Conservation (phyloP, 2,329 filamentous ascomycete species). For the Colletotrichum limetticola region DNA sequence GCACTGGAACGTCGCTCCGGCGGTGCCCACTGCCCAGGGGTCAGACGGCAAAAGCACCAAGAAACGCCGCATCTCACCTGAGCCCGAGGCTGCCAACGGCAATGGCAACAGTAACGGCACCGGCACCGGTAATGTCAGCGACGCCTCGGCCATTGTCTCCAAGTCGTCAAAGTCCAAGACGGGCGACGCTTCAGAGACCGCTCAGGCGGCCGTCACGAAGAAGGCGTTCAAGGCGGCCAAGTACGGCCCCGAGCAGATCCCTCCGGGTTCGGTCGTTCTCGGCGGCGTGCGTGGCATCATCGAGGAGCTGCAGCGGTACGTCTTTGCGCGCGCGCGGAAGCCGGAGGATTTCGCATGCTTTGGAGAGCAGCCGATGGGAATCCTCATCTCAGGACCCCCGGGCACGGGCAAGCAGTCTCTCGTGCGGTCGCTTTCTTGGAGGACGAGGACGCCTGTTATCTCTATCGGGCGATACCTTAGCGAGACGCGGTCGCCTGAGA, state of each 20-base stretch:
- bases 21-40: constrained; percentile 26
- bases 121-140: constrained; percentile 20
- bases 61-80: constrained; percentile 36
- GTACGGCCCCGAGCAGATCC: constrained; percentile 33
- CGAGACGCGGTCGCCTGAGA: constrained; percentile 46
- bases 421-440: constrained; percentile 77
- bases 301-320: constrained; percentile 14
- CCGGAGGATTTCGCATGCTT: constrained; percentile 22
- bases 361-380: constrained; percentile 64
- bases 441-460: constrained; percentile 79
- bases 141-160: constrained; percentile 22
- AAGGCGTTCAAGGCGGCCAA: constrained; percentile 32
- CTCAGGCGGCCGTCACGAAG: not conserved
- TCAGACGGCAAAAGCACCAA: constrained; percentile 38
- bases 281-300: constrained; percentile 17
- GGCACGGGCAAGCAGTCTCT: constrained; percentile 86
- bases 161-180: constrained; percentile 16
- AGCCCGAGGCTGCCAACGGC: constrained; percentile 30
- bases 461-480: constrained; percentile 54
- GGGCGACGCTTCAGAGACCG: not conserved
- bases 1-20: constrained; percentile 46
- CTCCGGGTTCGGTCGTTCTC: constrained; percentile 28
- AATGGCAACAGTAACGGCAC: constrained; percentile 2
- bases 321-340: constrained; percentile 21
- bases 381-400: constrained; percentile 81